Conservation (phyloP, 2,329 filamentous ascomycete species). For the Neofusicoccum cordaticola region DNA sequence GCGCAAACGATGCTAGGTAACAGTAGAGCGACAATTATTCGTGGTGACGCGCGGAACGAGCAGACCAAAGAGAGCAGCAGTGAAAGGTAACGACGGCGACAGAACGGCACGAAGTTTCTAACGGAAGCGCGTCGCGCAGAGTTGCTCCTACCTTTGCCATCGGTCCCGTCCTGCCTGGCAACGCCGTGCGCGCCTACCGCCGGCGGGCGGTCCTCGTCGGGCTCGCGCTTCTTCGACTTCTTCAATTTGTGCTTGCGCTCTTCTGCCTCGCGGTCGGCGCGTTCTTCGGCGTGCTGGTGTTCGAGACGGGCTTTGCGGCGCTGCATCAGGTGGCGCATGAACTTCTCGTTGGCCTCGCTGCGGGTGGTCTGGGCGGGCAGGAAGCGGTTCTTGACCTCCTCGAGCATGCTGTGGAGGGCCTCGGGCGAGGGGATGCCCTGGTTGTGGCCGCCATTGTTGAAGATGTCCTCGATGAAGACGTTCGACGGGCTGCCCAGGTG, state of each 20-base stretch:
- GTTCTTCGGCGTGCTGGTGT: conserved; percentile 51
- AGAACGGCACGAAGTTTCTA: background rate
- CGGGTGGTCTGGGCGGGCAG: conserved; percentile 48
- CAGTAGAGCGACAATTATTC: background rate
- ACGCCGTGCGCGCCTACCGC: conserved; percentile 62
- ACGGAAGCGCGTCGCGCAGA: background rate
- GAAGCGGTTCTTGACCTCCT: conserved; percentile 60
- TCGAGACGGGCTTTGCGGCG: conserved; percentile 61
- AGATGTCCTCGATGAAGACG: conserved; percentile 65
- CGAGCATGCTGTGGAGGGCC: conserved; percentile 62
- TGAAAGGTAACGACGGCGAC: background rate
- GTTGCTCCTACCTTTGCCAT: conserved; percentile 52
- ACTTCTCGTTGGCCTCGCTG: conserved; percentile 66
- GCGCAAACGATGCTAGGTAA: no score
- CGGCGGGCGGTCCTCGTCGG: conserved; percentile 60
- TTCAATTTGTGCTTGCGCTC: conserved; percentile 47
- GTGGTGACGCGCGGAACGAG: no score
- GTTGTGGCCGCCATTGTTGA: conserved; percentile 60
- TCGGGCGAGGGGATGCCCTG: conserved; percentile 56
- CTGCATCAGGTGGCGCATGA: conserved; percentile 68
- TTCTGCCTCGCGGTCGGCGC: conserved; percentile 48
- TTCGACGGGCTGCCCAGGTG: conserved; percentile 57
- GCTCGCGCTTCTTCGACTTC: conserved; percentile 76
- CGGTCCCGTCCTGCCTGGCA: conserved; percentile 62
- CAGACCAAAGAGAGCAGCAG: background rate